Evolutionary conservation across 805 yeast genomes (phyloP), one percentile per base, ranked within the genome.

Genomic region (Metschnikowia reukaufii): DNA sequence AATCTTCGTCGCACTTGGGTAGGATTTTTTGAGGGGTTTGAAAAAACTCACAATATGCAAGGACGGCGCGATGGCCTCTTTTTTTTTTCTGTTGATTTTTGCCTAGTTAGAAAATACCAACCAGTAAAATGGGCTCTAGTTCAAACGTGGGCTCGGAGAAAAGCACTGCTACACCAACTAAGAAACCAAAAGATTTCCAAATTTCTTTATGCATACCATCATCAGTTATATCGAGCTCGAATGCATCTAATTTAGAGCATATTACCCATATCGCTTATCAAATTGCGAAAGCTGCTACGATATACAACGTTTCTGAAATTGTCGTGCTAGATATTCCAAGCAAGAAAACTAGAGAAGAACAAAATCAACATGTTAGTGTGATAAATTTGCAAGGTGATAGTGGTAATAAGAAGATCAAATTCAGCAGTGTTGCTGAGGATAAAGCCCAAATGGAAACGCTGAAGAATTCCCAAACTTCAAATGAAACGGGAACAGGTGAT

Each of bases 201-300:
- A 19, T 76, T 50, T 74, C 89, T 1, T 56, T 89, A 2, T 88
- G 96, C 60, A 74, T 89, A 29, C 95, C 96, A 1, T 80, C 92
- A 1, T 74, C 83, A 1, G 71, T 83, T 15, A 75, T 89, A 10
- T 72, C 79, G 1, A 50, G 54, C 1, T 59, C 78, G 5, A 78
- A 82, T 57, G 85, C 92, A 39, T 67, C 66, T 32, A 84, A 83
- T 53, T 67, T 88, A 41, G 84, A 84, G 51, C 96, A 89, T 61
- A 82, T 81, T 12, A 89, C 96, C 0, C 72, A 78, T 48, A 73
- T 81, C 0, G 82, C 86, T 1, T 86, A 90, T 58, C 95, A 89
- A 63, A 74, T 91, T 13, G 91, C 96, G 10, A 81, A 85, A 57
- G 81, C 83, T 2, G 85, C 89, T 3, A 79, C 86, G 23, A 71